phyloP scores from a whole-genome alignment of 108 stramenopile genomes.

The Nitzschia sp. region DNA sequence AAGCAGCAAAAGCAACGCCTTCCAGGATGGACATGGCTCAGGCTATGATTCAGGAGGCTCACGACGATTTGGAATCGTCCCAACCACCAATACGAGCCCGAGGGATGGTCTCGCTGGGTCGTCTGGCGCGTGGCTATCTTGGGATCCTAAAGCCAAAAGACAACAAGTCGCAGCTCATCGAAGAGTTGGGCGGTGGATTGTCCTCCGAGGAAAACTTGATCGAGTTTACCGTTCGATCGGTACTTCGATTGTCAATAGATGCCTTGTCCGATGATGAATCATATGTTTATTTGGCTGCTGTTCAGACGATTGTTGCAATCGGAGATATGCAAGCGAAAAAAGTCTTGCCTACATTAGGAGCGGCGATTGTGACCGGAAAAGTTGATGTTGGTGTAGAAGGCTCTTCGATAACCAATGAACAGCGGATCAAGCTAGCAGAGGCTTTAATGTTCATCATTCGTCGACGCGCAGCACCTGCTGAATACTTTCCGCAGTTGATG shows the following conservation, averaged over 20 bases:
- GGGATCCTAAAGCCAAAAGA: conserved; percentile 5
- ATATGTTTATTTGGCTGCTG: conserved; percentile 85
- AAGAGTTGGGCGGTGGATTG: conserved; percentile 1
- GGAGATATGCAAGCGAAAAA: conserved; percentile 56
- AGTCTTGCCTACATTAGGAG: conserved; percentile 53
- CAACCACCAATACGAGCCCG: conserved; percentile 78
- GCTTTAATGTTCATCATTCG: conserved; percentile 74
- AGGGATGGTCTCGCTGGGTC: conserved; percentile 73
- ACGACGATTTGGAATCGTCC: conserved; percentile 60
- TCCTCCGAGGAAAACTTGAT: neutral
- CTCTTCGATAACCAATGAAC: conserved; percentile 30
- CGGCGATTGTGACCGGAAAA: conserved; percentile 37
- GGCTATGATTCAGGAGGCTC: conserved; percentile 33
- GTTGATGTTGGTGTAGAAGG: neutral
- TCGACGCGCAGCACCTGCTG: conserved; percentile 55
- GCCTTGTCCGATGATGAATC: conserved; percentile 80
- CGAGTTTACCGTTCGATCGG: neutral
- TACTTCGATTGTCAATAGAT: conserved; percentile 45
- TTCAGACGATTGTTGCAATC: conserved; percentile 76
- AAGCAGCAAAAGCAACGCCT: neutral
- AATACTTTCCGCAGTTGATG: conserved; percentile 46
- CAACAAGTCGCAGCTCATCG: neutral
- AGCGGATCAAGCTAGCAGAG: conserved; percentile 80
- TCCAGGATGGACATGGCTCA: conserved; percentile 4
- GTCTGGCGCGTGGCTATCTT: conserved; percentile 52